phyloP scores from a whole-genome alignment of 2,329 filamentous ascomycete genomes.

The Colletotrichum zoysiae region DNA sequence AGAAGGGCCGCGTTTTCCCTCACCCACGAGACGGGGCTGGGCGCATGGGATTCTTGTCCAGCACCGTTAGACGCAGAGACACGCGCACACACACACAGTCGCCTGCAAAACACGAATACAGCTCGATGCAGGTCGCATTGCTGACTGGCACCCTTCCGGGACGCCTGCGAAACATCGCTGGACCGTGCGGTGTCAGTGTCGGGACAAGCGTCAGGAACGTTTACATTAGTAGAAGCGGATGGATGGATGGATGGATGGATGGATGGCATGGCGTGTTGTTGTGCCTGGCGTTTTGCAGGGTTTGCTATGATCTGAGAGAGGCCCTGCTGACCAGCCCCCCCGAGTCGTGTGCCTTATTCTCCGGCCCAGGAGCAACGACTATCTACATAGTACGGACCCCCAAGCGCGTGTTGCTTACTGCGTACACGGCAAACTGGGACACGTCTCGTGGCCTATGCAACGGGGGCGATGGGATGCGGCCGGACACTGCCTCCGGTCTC shows the following conservation, averaged over 20 bases:
- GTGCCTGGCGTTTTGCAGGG: constrained; percentile 17
- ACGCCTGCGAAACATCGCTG: constrained; percentile 29
- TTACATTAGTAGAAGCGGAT: too few species aligned
- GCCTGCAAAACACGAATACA: background rate
- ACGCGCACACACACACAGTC: background rate
- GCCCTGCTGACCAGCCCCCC: background rate
- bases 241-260: background rate
- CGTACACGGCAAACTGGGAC: background rate
- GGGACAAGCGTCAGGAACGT: background rate
- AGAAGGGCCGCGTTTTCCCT: background rate
- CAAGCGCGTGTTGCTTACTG: constrained; percentile 14
- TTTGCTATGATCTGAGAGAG: background rate
- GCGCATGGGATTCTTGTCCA: background rate
- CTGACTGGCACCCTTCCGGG: constrained; percentile 23
- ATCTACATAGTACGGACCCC: background rate
- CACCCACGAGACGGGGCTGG: background rate
- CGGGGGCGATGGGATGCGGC: constrained; percentile 9
- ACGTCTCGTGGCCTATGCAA: background rate
- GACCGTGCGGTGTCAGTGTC: constrained; percentile 31
- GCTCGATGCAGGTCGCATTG: constrained; percentile 15
- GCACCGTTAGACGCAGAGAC: background rate
- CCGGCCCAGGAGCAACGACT: background rate
- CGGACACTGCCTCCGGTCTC: background rate
- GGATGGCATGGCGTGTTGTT: background rate
- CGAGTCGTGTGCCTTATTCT: constrained; percentile 13